Conservation (phyloP, 2,329 filamentous ascomycete species). For the Neofusicoccum laricinum region DNA sequence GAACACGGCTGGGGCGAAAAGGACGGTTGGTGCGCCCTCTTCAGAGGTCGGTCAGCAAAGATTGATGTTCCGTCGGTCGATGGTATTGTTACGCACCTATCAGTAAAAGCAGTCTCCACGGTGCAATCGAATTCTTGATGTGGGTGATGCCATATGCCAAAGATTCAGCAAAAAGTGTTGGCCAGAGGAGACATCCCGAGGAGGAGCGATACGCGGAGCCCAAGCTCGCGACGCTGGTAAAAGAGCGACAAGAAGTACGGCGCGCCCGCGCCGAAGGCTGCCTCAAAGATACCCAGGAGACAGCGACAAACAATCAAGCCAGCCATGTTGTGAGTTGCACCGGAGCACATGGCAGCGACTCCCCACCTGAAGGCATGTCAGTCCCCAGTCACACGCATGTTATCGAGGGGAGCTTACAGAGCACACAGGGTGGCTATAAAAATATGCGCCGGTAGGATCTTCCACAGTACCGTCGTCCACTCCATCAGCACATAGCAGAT, state of each 20-base stretch:
- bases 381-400: not conserved
- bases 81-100: constrained; percentile 22
- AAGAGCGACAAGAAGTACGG: constrained; percentile 34
- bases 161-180: constrained; percentile 34
- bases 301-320: constrained; percentile 11
- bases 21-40: constrained; percentile 29
- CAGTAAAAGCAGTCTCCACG: constrained; percentile 33
- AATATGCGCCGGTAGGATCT: constrained; percentile 24
- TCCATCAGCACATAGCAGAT: constrained; percentile 40
- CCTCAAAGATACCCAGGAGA: constrained; percentile 31
- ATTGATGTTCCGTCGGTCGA: no score
- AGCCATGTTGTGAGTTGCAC: not conserved
- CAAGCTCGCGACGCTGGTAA: constrained; percentile 33
- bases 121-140: constrained; percentile 24
- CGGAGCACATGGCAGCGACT: constrained; percentile 19
- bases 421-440: constrained; percentile 21
- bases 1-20: constrained; percentile 28
- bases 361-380: constrained; percentile 19
- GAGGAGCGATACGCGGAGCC: constrained; percentile 28
- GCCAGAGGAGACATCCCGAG: constrained; percentile 31
- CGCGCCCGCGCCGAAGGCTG: constrained; percentile 17
- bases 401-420: constrained; percentile 3
- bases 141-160: constrained; percentile 35
- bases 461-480: constrained; percentile 34
- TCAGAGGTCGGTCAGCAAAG: not conserved